phyloP scores from a whole-genome alignment of 177 flowering plant genomes.

The Tripterygium wilfordii region DNA sequence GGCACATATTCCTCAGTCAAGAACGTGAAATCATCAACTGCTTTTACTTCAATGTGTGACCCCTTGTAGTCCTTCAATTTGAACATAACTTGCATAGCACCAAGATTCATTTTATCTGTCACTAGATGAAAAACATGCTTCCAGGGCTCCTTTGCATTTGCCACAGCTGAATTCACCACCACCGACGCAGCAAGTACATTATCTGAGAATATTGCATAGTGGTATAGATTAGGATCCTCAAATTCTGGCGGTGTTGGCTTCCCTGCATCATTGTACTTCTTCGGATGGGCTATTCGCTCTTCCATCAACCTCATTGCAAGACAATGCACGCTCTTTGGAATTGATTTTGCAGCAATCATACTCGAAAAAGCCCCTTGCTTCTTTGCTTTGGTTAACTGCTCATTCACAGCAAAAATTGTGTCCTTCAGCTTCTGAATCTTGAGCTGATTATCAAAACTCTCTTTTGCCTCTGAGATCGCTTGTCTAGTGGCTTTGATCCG shows the following conservation, averaged over 20 bases:
- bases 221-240: slow-evolving; percentile 35
- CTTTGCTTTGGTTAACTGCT: slow-evolving; percentile 34
- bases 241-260: slow-evolving; percentile 20
- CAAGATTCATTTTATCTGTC: slow-evolving; percentile 42
- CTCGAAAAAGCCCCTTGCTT: slow-evolving; percentile 41
- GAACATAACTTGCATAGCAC: slow-evolving; percentile 46
- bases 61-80: slow-evolving; percentile 36
- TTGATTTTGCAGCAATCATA: slow-evolving; percentile 39
- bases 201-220: slow-evolving; percentile 36
- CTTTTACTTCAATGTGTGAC: slow-evolving; percentile 36
- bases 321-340: slow-evolving; percentile 36
- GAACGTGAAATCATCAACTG: slow-evolving; percentile 42
- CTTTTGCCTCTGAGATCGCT: slow-evolving; percentile 30
- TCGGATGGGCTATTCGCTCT: slow-evolving; percentile 34
- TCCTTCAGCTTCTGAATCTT: slow-evolving; percentile 43
- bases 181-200: slow-evolving; percentile 40
- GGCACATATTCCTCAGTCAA: slow-evolving; percentile 37
- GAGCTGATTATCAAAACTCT: slow-evolving; percentile 39
- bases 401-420: slow-evolving; percentile 36
- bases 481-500: slow-evolving; percentile 37
- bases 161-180: slow-evolving; percentile 37
- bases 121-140: slow-evolving; percentile 42
- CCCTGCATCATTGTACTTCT: slow-evolving; percentile 30
- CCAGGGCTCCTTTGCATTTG: slow-evolving; percentile 36
- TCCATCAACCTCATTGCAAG: slow-evolving; percentile 38